Evolutionary conservation across 345 rosid genomes (phyloP), one percentile per base, ranked within the genome.

Genomic region (Pistacia atlantica): DNA sequence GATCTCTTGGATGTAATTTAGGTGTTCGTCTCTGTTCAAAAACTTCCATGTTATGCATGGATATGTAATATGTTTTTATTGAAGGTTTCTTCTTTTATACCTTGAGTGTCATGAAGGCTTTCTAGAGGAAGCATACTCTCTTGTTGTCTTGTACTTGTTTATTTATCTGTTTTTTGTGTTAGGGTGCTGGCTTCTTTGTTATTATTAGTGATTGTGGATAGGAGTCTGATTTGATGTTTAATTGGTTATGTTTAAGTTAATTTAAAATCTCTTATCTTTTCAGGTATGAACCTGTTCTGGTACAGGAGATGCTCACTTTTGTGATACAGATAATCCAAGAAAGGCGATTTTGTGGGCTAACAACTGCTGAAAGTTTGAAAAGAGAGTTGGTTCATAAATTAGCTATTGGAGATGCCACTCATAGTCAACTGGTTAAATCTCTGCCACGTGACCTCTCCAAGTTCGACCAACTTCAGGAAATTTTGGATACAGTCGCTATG

Each of bases 361-460:
- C 83, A 65, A 80, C 87, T 58, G 84, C 89, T 84, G 97, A 96
- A 77, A 90, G 85, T 85, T 82, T 96, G 87, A 92, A 86, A 86
- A 90, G 99, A 75, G 98, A 96, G 82, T 83, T 96, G 78, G 75
- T 96, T 74, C 91, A 85, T 80, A 96, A 86, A 90, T 84, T 96
- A 78, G 91, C 97, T 71, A 83, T 89, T 79, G 98, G 97, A 83
- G 95, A 96, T 88, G 88, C 93, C 77, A 91, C 99, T 82, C 99
- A 77, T 70, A 96, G 99, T 85, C 98, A 93, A 61, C 80, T 96
- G 78, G 87, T 92, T 80, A 92, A 88, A 82, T 88, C 93, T 78
- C 86, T 96, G 57, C 97, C 98, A 49, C 85, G 89, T 71, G 98
- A 96, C 59, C 91, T 96, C 70, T 84, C 98, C 75, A 96, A 93